Percentiles rank a stretch among this genome's conserved stretches.
phyloP scores from a whole-genome alignment of 202 grass and related monocot genomes.

The Schoenoplectus tabernaemontani region DNA sequence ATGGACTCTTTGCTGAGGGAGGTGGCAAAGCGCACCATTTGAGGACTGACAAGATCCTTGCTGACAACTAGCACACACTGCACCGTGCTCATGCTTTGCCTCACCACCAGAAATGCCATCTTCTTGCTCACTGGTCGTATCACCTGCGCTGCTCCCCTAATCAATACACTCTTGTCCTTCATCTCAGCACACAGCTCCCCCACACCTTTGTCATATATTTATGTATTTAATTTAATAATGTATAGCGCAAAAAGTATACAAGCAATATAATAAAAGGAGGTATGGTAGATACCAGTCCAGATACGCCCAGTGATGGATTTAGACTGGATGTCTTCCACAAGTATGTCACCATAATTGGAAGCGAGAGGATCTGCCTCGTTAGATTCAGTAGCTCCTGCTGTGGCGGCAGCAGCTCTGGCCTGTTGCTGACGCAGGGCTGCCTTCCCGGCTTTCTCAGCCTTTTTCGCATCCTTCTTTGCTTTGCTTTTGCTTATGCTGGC shows the following conservation, averaged over 20 bases:
- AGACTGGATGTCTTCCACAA: slow-evolving; percentile 83
- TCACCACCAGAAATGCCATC: slow-evolving; percentile 78
- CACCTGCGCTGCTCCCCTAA: slow-evolving; percentile 46
- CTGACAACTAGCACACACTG: slow-evolving; percentile 70
- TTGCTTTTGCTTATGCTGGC: slow-evolving; percentile 64
- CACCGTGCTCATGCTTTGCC: slow-evolving; percentile 64
- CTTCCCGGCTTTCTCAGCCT: slow-evolving; percentile 68
- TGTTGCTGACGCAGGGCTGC: slow-evolving; percentile 56
- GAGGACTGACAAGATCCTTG: slow-evolving; percentile 56
- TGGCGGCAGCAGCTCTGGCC: background rate
- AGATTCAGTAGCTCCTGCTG: slow-evolving; percentile 13
- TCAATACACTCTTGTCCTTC: slow-evolving; percentile 39
- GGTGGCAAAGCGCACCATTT: slow-evolving; percentile 77
- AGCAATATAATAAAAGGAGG: background rate
- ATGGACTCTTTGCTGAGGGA: slow-evolving; percentile 78
- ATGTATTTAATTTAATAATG: background rate
- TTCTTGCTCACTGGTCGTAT: slow-evolving; percentile 82
- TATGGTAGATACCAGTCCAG: slow-evolving; percentile 32
- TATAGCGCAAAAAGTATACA: background rate
- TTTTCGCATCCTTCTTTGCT: slow-evolving; percentile 74
- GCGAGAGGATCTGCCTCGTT: slow-evolving; percentile 39
- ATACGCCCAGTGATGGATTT: slow-evolving; percentile 45
- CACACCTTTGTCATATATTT: slow-evolving; percentile 21
- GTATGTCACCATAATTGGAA: slow-evolving; percentile 54
- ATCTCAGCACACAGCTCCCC: slow-evolving; percentile 29